Evolutionary conservation across 768 basidiomycete species (phyloP).

Genomic region (Boletales sp.): DNA sequence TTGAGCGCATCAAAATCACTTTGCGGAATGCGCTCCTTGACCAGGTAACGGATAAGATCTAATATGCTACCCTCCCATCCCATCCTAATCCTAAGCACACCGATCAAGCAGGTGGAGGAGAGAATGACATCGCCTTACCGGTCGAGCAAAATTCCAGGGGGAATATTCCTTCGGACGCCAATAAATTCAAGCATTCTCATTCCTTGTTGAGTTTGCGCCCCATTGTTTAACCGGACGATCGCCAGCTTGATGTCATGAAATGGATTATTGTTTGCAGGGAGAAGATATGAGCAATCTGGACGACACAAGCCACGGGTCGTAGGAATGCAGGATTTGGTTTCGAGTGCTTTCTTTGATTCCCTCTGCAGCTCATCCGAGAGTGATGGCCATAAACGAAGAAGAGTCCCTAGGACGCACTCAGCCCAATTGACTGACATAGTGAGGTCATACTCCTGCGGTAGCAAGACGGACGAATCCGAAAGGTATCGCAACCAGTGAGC

Average conservation of each 20-base stretch:
- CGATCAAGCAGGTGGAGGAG: background rate
- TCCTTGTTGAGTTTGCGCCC: conserved; percentile 52
- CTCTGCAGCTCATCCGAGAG: conserved; percentile 41
- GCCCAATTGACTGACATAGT: conserved; percentile 64
- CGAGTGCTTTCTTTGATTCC: conserved; percentile 37
- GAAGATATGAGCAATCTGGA: conserved; percentile 74
- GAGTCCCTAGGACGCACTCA: conserved; percentile 63
- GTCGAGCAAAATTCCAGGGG: conserved; percentile 83
- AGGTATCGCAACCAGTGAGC: conserved; percentile 70
- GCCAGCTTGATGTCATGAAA: conserved; percentile 73
- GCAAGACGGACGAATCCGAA: conserved; percentile 40
- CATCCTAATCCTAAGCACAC: conserved; percentile 54
- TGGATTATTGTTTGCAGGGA: conserved; percentile 62
- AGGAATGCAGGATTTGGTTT: conserved; percentile 43
- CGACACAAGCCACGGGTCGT: conserved; percentile 55
- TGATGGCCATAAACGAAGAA: conserved; percentile 68
- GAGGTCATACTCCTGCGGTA: conserved; percentile 54
- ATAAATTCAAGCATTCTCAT: conserved; percentile 67
- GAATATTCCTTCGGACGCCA: conserved; percentile 87
- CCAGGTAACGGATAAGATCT: conserved; percentile 81
- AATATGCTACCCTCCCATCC: conserved; percentile 76
- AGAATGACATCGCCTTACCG: conserved; percentile 40
- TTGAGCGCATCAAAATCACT: conserved; percentile 51
- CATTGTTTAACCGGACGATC: conserved; percentile 66
- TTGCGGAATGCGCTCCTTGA: conserved; percentile 54